Percentiles rank a stretch among this genome's conserved stretches.
Conservation (phyloP, 1,284 basidiomycete species). For the Porogramme epimiltina region DNA sequence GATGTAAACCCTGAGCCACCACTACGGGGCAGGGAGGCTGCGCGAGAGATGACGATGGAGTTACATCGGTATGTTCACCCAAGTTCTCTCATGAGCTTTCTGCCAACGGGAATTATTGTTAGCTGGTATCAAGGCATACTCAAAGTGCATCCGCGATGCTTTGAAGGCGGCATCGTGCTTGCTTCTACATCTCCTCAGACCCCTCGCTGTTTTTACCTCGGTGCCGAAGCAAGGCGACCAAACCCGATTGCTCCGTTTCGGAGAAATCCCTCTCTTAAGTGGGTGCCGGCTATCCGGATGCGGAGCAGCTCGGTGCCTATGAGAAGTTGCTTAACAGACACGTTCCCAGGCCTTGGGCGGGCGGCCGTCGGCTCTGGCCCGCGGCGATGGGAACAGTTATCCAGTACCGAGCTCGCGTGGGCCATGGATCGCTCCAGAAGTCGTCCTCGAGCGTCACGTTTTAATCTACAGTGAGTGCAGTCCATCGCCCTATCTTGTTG, state of each 20-base stretch:
- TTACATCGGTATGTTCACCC: slow-evolving; percentile 4
- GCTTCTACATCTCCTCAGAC: too few relatives aligned
- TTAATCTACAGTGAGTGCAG: too few relatives aligned
- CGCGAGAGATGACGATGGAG: neutral
- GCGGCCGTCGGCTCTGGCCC: slow-evolving; percentile 13
- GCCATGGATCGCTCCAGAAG: slow-evolving; percentile 12
- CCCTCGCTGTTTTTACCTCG: slow-evolving; percentile 1
- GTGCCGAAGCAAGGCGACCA: slow-evolving; percentile 1
- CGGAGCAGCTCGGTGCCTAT: slow-evolving; percentile 16
- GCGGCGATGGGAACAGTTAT: slow-evolving; percentile 14
- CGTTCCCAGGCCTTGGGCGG: slow-evolving; percentile 13
- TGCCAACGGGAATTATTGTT: neutral
- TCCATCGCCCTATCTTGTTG: too few relatives aligned
- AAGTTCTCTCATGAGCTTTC: neutral
- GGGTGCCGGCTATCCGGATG: slow-evolving; percentile 9
- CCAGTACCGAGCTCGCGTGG: slow-evolving; percentile 8
- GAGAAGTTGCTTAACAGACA: slow-evolving; percentile 1
- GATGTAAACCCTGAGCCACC: neutral
- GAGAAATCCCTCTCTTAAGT: slow-evolving; percentile 7
- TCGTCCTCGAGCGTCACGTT: neutral
- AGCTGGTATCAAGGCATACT: too few relatives aligned
- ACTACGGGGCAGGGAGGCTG: too few relatives aligned
- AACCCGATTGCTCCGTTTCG: slow-evolving; percentile 2
- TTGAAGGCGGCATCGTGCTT: too few relatives aligned
- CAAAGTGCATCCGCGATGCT: neutral